Base-by-base conservation (phyloP, 1,139 yeast species). In the Suhomyces chickasaworum region DNA sequence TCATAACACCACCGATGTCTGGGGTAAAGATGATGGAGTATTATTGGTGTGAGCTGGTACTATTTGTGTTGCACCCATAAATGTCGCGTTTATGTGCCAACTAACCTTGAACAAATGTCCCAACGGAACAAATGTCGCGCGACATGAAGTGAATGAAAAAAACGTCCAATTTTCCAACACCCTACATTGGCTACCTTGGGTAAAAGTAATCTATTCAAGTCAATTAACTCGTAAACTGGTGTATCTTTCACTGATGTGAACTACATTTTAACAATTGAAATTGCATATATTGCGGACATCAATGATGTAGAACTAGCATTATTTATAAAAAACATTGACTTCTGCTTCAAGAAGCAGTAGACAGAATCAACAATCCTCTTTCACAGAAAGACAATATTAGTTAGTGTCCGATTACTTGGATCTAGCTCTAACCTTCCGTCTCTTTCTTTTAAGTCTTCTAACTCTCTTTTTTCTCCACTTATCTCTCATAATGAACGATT, bases 351-450 rank as follows among this genome's bases (percentile, higher is more conserved):
- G 23, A 44, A 44, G 40, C 39, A 25, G 22, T 20, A 41, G 41
- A 45, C 46, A 44, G 46, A 32, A 49, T 41, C 51, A 45, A 42
- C 49, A 30, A 41, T 22, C 33, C 32, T 17, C 7, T 6, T 20
- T 27, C 29, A 20, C 39, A 30, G 17, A 35, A 9, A 23, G 43
- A 42, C 47, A 35, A 43, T 44, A 34, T 46, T 25, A 35, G 32
- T 41, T 17, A 30, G 37, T 68, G 78, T 75, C 81, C 84, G 87
- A 81, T 85, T 85, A 86, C 85, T 86, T 86, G 82, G 93, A 86
- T 89, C 97, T 89, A 79, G 97, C 97, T 88, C 97, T 88, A 70
- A 90, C 96, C 95, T 89, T 89, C 96, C 97, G 96, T 86, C 97
- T 87, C 95, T 90, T 90, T 86, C 97, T 88, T 87, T 90, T 90